phyloP scores from a whole-genome alignment of 2,329 filamentous ascomycete species.

The Verticillium nubilum region DNA sequence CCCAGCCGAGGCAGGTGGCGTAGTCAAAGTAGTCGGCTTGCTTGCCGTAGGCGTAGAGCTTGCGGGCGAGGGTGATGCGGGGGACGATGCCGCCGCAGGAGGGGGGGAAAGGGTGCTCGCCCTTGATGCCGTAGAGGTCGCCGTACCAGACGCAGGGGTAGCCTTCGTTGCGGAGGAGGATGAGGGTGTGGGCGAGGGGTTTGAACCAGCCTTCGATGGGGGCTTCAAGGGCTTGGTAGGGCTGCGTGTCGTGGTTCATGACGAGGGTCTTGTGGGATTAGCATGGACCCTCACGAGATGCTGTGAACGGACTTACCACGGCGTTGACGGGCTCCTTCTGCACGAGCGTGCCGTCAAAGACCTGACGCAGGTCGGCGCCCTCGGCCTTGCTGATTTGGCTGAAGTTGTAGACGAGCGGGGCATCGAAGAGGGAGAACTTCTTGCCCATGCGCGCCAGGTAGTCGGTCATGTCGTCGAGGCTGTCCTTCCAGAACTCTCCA shows the following conservation, averaged over 20 bases:
- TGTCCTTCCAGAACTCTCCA: constrained; percentile 33
- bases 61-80: constrained; percentile 54
- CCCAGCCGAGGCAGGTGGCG: constrained; percentile 58
- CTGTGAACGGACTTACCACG: constrained; percentile 19
- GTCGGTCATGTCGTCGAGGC: constrained; percentile 23
- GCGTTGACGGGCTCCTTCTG: constrained; percentile 27
- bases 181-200: constrained; percentile 65
- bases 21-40: constrained; percentile 60
- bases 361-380: constrained; percentile 54
- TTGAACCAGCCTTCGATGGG: constrained; percentile 64
- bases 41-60: constrained; percentile 60
- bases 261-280: constrained; percentile 51
- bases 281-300: no score
- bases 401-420: constrained; percentile 65
- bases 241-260: constrained; percentile 64
- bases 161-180: constrained; percentile 58
- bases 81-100: constrained; percentile 50
- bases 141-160: constrained; percentile 68
- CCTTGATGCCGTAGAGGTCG: constrained; percentile 59
- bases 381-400: constrained; percentile 50
- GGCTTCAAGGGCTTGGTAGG: constrained; percentile 37
- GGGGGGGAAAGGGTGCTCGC: constrained; percentile 39
- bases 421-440: constrained; percentile 60
- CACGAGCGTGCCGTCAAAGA: constrained; percentile 59
- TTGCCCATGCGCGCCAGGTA: constrained; percentile 41